Percentiles rank a stretch among this genome's conserved stretches.
Evolutionary conservation across 176 grass and related monocot genomes (phyloP).

Genomic region (Bothriochloa decipiens): DNA sequence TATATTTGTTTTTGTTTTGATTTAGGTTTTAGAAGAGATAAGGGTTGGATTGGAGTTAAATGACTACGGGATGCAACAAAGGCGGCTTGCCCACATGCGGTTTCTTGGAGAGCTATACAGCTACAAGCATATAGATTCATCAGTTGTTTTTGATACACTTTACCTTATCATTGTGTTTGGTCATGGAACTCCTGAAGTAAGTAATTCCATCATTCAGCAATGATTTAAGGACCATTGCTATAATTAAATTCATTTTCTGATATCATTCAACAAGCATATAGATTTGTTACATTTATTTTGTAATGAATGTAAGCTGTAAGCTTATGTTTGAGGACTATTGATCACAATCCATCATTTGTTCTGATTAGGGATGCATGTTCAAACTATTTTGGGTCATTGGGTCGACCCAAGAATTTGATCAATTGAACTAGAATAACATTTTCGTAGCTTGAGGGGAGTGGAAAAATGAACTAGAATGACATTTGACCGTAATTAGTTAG

Average conservation of each 20-base stretch:
- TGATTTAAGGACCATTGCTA: constrained; percentile 21
- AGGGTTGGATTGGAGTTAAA: constrained; percentile 90
- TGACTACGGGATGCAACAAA: constrained; percentile 96
- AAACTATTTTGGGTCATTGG: neutral
- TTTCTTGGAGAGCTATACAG: constrained; percentile 98
- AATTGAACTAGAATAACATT: neutral
- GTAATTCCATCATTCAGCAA: constrained; percentile 36
- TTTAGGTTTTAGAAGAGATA: constrained; percentile 97
- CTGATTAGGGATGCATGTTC: neutral
- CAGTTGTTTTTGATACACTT: constrained; percentile 90
- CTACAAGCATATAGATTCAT: constrained; percentile 89
- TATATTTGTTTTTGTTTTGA: constrained; percentile 42
- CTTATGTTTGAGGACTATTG: neutral
- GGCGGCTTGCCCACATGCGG: constrained; percentile 81
- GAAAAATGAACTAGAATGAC: neutral
- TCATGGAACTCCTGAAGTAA: constrained; percentile 93
- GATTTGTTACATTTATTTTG: no score
- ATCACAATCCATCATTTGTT: neutral
- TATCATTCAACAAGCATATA: no score
- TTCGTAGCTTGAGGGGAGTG: neutral
- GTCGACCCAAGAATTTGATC: neutral
- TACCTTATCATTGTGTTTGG: constrained; percentile 85
- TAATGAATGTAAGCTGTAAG: neutral
- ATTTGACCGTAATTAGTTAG: neutral
- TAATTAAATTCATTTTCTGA: neutral